Conservation (phyloP, 495 filamentous ascomycete genomes). For the Sporormia fimetaria region DNA sequence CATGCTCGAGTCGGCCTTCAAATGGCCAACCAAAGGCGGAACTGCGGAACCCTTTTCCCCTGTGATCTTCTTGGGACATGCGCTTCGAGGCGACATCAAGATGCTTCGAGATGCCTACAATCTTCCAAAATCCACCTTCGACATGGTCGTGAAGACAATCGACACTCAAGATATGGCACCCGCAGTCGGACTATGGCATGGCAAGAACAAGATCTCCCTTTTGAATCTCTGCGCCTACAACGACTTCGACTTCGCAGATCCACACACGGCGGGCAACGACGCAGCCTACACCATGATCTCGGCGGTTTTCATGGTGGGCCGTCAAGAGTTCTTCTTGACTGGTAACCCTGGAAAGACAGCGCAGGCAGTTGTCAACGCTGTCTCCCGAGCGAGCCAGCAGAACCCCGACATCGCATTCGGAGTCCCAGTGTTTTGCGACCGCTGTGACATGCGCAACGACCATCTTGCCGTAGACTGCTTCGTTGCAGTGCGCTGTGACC, state of each 20-base stretch:
- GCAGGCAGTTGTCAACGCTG: too few relatives aligned
- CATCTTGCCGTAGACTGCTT: too few relatives aligned
- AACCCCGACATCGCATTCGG: too few relatives aligned
- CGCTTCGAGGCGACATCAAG: neutral
- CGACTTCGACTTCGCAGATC: neutral
- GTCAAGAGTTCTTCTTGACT: neutral
- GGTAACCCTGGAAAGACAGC: too few relatives aligned
- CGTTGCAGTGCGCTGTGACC: too few relatives aligned
- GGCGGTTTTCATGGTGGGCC: conserved; percentile 1
- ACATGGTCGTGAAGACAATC: conserved; percentile 1
- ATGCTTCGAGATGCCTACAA: neutral
- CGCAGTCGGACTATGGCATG: neutral
- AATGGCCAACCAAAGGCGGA: neutral
- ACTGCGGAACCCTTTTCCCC: conserved; percentile 8
- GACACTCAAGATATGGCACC: conserved; percentile 8
- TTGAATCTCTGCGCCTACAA: neutral
- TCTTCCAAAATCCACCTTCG: neutral
- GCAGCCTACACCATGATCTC: conserved; percentile 5
- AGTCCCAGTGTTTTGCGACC: too few relatives aligned
- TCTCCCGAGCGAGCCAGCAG: too few relatives aligned
- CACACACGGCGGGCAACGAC: conserved; percentile 10
- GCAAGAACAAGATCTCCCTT: neutral
- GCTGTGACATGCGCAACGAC: too few relatives aligned
- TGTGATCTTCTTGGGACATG: conserved; percentile 10
- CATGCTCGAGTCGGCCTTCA: conserved; percentile 1